Evolutionary conservation across 768 basidiomycete genomes (phyloP), one percentile per base, ranked within the genome.

Genomic region (Trametes coccinea): DNA sequence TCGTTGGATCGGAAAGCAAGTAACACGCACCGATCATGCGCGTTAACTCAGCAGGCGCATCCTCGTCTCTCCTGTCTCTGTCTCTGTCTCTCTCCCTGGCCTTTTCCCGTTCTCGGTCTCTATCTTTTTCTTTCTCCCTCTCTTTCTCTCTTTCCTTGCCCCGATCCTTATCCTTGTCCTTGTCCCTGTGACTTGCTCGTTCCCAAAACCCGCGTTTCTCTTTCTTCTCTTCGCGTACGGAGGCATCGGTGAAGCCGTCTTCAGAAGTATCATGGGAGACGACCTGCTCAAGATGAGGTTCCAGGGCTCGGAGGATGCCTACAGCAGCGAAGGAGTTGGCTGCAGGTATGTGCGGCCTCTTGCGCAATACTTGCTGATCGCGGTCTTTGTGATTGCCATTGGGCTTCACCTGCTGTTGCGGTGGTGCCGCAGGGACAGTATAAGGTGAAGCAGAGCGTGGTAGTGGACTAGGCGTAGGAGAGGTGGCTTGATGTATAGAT

Each of bases 11-110:
- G 31, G 13, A 27, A 29, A 31, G 41, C 39, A 3, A 29, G 2
- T 5, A 17, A 16, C 33, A 68, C 75, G 59, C 66, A 88, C 88
- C 88, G 62, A 90, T 90, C 87, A 88, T 86, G 56, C 84, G 78
- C 16, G 85, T 88, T 14, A 90, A 74, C 61, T 87, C 85, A 4
- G 79, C 80, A 13, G 77, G 76, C 7, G 73, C 68, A 3, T 79
- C 78, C 31, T 86, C 84, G 43, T 78, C 78, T 41, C 71, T 74
- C 62, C 69, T 62, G 7, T 79, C 77, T 27, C 72, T 68, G 46
- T 80, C 75, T 27, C 72, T 74, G 13, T 79, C 77, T 22, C 71
- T 67, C 51, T 37, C 11, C 34, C 34, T 37, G 1, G 5, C 34
- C 11, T 11, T 5, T 37, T 37, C 34, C 11, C 34, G 34, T 37